Base-by-base conservation (phyloP, 129 eudicot species). In the Kitagawia praeruptora region DNA sequence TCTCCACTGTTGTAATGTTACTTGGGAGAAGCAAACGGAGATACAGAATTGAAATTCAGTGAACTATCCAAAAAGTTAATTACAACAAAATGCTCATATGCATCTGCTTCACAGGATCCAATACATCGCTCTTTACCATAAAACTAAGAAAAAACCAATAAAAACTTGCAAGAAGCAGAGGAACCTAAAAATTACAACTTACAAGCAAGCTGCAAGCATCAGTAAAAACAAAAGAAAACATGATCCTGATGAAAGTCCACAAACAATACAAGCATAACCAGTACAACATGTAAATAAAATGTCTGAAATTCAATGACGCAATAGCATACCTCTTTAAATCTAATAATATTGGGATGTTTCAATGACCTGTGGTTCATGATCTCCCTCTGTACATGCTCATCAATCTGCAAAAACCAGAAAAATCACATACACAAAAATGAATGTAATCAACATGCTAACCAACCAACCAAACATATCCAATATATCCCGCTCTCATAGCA, bases 371-470 rank as follows among this genome's bases (percentile, higher is more conserved):
- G 97, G 84, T 91, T 91, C 85, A 91, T 84, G 64, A 91, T 91
- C 82, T 91, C 97, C 82, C 97, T 84, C 80, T 91, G 92, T 14
- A 91, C 97, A 84, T 89, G 88, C 56, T 89, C 97, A 87, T 91
- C 97, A 79, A 91, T 91, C 97, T 91, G 84, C 58, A 38, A 82
- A 81, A 39, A 40, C 77, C 21, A 38, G 21, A 9, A 25, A 41
- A 77, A 18, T 38, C 8, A 23, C 41, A 53, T 6, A 14, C 71
- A 25, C 6, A 75, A 42, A 56, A 15, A 28, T 8, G 38, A 41
- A 49, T 11, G 8, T 23, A 31, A 8, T 28, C 40, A 34, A 34
- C 37, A 34, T 34, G 37, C 37, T 34, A 34, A 40, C 48, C 13
- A 70, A 40, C 48, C 25, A 70, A 40, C 47, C 12, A 2, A 46